Evolutionary conservation across 2,329 filamentous ascomycete species (phyloP).

Genomic region (Cytospora schulzeri): DNA sequence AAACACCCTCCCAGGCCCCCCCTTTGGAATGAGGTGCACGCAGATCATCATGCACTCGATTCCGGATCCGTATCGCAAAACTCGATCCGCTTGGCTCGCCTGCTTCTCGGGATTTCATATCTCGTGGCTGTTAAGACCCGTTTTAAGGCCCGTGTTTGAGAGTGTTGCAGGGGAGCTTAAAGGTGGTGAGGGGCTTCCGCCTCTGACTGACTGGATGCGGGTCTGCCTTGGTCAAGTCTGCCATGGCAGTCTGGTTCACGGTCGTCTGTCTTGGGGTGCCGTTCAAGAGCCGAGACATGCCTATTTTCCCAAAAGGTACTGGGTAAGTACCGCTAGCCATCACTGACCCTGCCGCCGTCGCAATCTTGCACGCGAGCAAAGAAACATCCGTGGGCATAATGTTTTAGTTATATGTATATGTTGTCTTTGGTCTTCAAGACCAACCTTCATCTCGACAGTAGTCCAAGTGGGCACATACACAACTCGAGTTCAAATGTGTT

Average conservation of each 20-base stretch:
- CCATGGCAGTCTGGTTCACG: background rate
- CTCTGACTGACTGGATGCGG: conserved; percentile 20
- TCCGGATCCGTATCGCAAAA: background rate
- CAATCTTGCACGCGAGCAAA: background rate
- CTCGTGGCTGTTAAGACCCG: conserved; percentile 3
- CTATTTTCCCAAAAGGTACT: conserved; percentile 2
- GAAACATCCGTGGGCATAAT: too few species aligned
- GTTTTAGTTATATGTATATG: too few species aligned
- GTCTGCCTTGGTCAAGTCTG: background rate
- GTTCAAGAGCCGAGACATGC: conserved; percentile 4
- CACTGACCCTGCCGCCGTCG: background rate
- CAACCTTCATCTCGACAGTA: too few species aligned
- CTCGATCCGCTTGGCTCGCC: background rate
- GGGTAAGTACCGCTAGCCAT: background rate
- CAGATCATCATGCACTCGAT: conserved; percentile 9
- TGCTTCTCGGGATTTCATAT: conserved; percentile 8
- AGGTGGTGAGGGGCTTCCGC: conserved; percentile 21
- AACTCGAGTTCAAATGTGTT: too few species aligned
- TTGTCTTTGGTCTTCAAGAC: too few species aligned
- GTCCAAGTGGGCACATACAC: too few species aligned
- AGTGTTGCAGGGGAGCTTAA: conserved; percentile 30
- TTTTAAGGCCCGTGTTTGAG: conserved; percentile 30
- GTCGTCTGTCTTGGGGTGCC: conserved; percentile 3
- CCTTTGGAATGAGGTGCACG: conserved; percentile 1
- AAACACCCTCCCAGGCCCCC: background rate